These are phyloP conservation scores for Scutellaria galericulata DNA, from an alignment of 257 asterid genomes.

Conservation along the genomic window DNA sequence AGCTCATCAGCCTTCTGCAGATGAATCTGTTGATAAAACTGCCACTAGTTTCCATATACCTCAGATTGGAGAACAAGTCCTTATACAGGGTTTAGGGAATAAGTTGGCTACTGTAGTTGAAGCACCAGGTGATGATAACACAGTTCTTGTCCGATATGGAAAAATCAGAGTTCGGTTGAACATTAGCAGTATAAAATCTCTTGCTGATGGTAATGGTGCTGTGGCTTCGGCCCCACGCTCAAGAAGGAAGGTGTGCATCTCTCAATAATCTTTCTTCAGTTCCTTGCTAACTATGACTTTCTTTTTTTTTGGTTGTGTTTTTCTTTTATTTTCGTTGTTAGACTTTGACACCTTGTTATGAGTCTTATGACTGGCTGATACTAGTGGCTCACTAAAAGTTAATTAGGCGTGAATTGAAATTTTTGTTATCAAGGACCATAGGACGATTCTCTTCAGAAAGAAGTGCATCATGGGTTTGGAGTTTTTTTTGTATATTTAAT, in stretches of 20 bases:
- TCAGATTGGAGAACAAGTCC: conserved; percentile 70
- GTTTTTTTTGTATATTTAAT: background rate
- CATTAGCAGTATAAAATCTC: conserved; percentile 50
- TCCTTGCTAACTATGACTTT: background rate
- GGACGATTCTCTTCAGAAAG: background rate
- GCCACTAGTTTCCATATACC: conserved; percentile 50
- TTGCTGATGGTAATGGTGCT: conserved; percentile 41
- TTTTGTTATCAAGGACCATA: background rate
- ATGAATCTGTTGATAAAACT: conserved; percentile 40
- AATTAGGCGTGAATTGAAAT: background rate
- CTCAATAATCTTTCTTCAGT: background rate
- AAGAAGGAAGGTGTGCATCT: conserved; percentile 56
- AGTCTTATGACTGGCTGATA: background rate
- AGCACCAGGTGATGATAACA: conserved; percentile 73
- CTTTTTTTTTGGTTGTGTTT: background rate
- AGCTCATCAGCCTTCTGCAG: conserved; percentile 58
- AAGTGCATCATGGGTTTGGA: too few relatives aligned
- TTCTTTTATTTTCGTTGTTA: background rate
- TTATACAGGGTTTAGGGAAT: conserved; percentile 67
- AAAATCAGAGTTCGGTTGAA: conserved; percentile 70
- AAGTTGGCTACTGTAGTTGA: conserved; percentile 85
- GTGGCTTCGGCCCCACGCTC: conserved; percentile 44
- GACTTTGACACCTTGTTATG: background rate
- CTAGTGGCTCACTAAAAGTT: background rate
- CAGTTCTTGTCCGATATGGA: conserved; percentile 83